Conservation (phyloP, 2,329 filamentous ascomycete genomes). For the Penicillium sp. region DNA sequence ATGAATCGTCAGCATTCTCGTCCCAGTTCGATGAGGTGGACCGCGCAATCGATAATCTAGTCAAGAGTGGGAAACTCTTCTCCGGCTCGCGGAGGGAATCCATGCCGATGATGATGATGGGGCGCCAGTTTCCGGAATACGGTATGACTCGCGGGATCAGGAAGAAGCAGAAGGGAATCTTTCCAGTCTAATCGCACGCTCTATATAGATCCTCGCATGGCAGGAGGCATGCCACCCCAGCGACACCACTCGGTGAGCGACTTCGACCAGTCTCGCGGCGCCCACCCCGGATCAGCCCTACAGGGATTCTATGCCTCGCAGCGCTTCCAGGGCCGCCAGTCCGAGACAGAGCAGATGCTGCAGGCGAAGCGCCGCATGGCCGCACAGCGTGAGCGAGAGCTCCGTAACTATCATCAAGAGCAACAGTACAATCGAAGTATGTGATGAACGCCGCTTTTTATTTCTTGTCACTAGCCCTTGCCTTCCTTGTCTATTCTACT, state of each 20-base stretch:
- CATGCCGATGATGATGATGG: conserved; percentile 61
- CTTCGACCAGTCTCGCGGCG: conserved; percentile 67
- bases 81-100: conserved; percentile 73
- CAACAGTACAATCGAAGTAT: conserved; percentile 99
- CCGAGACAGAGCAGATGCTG: conserved; percentile 96
- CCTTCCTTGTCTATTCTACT: conserved; percentile 27
- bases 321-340: conserved; percentile 81
- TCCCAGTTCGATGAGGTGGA: conserved; percentile 96
- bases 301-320: conserved; percentile 94
- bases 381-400: conserved; percentile 95
- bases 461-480: conserved; percentile 13
- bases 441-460: conserved; percentile 38
- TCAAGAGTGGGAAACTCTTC: conserved; percentile 95
- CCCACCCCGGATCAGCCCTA: conserved; percentile 71
- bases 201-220: conserved; percentile 65
- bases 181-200: conserved; percentile 14
- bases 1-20: conserved; percentile 74
- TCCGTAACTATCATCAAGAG: conserved; percentile 99
- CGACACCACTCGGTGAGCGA: conserved; percentile 83
- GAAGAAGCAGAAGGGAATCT: neutral
- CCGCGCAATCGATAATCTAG: conserved; percentile 87
- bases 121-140: conserved; percentile 56
- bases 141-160: conserved; percentile 46
- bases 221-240: conserved; percentile 58
- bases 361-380: conserved; percentile 99